Percentiles rank a stretch among this genome's conserved stretches.
These are phyloP conservation scores for Lithocarpus polystachyus DNA, from an alignment of 306 rosid species.

Conservation along the genomic window DNA sequence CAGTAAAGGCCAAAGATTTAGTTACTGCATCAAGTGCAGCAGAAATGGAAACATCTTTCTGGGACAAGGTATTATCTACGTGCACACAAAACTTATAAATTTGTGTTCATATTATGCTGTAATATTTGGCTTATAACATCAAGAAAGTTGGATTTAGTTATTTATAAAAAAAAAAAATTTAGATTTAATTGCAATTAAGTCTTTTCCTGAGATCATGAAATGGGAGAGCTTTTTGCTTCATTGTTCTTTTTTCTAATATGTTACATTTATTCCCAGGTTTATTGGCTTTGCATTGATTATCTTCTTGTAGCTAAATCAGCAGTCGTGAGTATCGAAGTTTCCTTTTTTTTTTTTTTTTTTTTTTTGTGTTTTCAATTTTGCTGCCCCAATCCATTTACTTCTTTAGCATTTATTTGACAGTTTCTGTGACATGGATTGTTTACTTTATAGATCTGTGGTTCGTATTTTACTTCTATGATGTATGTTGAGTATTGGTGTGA, in stretches of 20 bases:
- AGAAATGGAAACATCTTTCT: conserved; percentile 39
- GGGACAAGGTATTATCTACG: conserved; percentile 63
- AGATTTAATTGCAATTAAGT: not conserved
- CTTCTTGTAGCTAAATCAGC: conserved; percentile 80
- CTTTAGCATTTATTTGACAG: conserved; percentile 9
- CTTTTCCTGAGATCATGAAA: not conserved
- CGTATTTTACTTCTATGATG: conserved; percentile 79
- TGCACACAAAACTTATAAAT: not conserved
- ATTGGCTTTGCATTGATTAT: conserved; percentile 86
- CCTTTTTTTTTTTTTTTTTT: conserved; percentile 8
- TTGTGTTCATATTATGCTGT: not conserved
- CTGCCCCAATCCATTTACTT: not conserved
- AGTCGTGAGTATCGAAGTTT: conserved; percentile 54
- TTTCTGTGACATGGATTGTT: conserved; percentile 22
- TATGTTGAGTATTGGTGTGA: conserved; percentile 96
- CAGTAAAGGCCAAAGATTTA: conserved; percentile 52
- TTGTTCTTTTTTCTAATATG: conserved; percentile 24
- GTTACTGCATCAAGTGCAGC: conserved; percentile 28
- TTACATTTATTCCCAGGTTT: conserved; percentile 55
- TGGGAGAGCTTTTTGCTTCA: not conserved
- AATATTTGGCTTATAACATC: not conserved
- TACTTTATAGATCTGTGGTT: conserved; percentile 62
- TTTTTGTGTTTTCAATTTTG: not conserved
- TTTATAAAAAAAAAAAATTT: no score
- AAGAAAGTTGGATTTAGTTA: not conserved